phyloP scores from a whole-genome alignment of 2,329 filamentous ascomycete genomes.

The Emericellopsis cladophorae region DNA sequence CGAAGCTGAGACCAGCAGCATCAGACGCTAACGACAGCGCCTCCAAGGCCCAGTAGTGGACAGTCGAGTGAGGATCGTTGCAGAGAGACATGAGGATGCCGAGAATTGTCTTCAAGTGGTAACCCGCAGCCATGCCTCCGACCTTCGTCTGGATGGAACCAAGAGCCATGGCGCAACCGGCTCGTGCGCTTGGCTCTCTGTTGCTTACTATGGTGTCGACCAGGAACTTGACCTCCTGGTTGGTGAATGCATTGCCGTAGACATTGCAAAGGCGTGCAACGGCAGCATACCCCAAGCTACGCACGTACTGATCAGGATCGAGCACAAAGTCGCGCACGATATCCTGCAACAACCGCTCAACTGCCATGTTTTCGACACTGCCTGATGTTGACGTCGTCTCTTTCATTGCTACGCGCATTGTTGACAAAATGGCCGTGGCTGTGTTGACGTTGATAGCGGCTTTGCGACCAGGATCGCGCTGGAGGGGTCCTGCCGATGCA shows the following conservation, averaged over 20 bases:
- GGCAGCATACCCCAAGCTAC: constrained; percentile 73
- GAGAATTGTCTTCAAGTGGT: constrained; percentile 94
- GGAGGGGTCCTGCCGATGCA: constrained; percentile 64
- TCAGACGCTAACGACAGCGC: constrained; percentile 78
- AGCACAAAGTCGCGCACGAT: constrained; percentile 60
- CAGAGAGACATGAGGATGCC: constrained; percentile 95
- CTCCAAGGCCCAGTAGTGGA: constrained; percentile 94
- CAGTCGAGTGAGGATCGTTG: constrained; percentile 86
- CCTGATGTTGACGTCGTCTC: constrained; percentile 65
- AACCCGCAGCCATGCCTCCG: constrained; percentile 92
- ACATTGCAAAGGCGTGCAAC: constrained; percentile 73
- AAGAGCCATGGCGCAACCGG: constrained; percentile 86
- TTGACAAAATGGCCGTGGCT: constrained; percentile 65
- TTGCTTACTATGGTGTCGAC: constrained; percentile 92
- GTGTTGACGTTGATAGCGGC: constrained; percentile 88
- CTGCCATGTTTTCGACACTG: constrained; percentile 59
- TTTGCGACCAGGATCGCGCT: constrained; percentile 77
- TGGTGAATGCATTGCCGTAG: constrained; percentile 82
- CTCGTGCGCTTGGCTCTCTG: constrained; percentile 81
- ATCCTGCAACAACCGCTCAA: constrained; percentile 77
- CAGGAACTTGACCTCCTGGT: constrained; percentile 77
- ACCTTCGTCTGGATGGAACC: constrained; percentile 92
- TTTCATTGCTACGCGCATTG: constrained; percentile 72
- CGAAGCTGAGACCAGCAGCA: constrained; percentile 85
- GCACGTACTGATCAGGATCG: constrained; percentile 74